Conservation (phyloP, 2,329 filamentous ascomycete species). For the Xylariaceae sp. region DNA sequence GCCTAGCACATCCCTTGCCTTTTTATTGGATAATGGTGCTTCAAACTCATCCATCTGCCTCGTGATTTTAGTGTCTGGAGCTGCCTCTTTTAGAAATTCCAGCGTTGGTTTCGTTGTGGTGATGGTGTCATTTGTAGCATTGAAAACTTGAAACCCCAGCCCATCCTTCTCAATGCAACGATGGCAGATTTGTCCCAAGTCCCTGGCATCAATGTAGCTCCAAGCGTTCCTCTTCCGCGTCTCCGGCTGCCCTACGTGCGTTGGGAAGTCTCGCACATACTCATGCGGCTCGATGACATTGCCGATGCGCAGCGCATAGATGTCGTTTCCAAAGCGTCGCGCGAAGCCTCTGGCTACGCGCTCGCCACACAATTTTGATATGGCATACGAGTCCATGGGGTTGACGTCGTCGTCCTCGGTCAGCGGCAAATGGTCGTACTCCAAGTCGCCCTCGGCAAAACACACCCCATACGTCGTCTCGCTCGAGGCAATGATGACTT, state of each 20-base stretch:
- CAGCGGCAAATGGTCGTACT: constrained; percentile 54
- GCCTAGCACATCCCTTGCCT: constrained; percentile 54
- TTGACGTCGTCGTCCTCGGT: constrained; percentile 56
- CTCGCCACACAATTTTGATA: constrained; percentile 57
- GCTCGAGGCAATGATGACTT: constrained; percentile 56
- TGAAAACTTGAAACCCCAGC: constrained; percentile 60
- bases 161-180: constrained; percentile 47
- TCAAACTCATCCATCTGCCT: constrained; percentile 54
- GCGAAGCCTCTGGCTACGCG: constrained; percentile 53
- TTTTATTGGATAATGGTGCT: constrained; percentile 56
- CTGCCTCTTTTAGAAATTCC: constrained; percentile 46
- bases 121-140: constrained; percentile 59
- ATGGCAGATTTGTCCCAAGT: constrained; percentile 59
- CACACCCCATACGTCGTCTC: constrained; percentile 60
- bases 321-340: constrained; percentile 50
- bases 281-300: constrained; percentile 60
- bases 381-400: constrained; percentile 58
- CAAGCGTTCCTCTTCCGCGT: constrained; percentile 54
- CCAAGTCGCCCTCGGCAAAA: constrained; percentile 54
- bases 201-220: constrained; percentile 59
- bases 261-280: constrained; percentile 49
- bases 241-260: constrained; percentile 45
- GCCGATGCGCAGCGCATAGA: constrained; percentile 58
- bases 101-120: constrained; percentile 48
- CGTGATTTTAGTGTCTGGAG: constrained; percentile 46